phyloP scores from a whole-genome alignment of 352 stramenopile species.

The Phytophthora aleatoria region DNA sequence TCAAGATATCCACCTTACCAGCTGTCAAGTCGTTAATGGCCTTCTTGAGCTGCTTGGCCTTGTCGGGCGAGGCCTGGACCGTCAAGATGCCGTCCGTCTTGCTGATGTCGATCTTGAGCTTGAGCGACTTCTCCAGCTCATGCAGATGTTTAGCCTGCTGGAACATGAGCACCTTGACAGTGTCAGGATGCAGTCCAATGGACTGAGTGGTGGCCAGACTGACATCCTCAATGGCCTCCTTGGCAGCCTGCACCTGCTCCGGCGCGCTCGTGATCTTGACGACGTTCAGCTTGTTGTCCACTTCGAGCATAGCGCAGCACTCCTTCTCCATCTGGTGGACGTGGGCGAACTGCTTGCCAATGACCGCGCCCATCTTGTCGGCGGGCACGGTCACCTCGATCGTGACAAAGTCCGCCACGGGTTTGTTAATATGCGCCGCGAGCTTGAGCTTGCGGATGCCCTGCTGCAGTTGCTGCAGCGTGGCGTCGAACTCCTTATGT shows the following conservation, averaged over 20 bases:
- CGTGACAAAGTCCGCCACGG: slow-evolving; percentile 49
- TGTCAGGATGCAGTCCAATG: slow-evolving; percentile 79
- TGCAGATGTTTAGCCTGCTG: slow-evolving; percentile 78
- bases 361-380: slow-evolving; percentile 67
- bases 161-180: slow-evolving; percentile 77
- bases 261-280: slow-evolving; percentile 62
- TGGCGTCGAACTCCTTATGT: slow-evolving; percentile 54
- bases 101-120: slow-evolving; percentile 76
- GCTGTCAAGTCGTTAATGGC: slow-evolving; percentile 60
- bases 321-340: slow-evolving; percentile 65
- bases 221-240: slow-evolving; percentile 69
- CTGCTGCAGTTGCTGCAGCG: slow-evolving; percentile 56
- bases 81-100: slow-evolving; percentile 70
- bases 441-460: slow-evolving; percentile 61
- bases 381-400: slow-evolving; percentile 60
- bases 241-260: slow-evolving; percentile 44
- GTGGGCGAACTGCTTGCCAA: slow-evolving; percentile 68
- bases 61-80: slow-evolving; percentile 53
- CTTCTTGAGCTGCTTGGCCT: slow-evolving; percentile 55
- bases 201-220: slow-evolving; percentile 65
- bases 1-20: slow-evolving; percentile 58
- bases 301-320: slow-evolving; percentile 64
- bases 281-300: slow-evolving; percentile 59
- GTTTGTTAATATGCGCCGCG: slow-evolving; percentile 41
- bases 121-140: slow-evolving; percentile 59